phyloP scores from a whole-genome alignment of 2,329 filamentous ascomycete genomes.

The Alternaria infectoria region DNA sequence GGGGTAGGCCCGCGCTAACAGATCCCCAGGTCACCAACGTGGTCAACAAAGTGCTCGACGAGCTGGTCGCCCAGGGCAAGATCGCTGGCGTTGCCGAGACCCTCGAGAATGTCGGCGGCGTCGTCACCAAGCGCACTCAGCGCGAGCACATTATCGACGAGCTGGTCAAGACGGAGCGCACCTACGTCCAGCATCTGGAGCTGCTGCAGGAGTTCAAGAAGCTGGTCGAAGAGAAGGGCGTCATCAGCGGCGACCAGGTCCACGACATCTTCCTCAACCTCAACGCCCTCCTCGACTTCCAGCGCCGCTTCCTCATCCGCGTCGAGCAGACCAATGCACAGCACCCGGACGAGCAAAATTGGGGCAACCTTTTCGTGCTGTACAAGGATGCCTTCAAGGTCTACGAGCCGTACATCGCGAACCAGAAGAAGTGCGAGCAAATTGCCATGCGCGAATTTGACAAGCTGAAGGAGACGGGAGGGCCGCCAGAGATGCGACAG shows the following conservation, averaged over 20 bases:
- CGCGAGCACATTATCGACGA: slow-evolving; percentile 91
- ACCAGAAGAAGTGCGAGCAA: slow-evolving; percentile 87
- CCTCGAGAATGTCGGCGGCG: slow-evolving; percentile 55
- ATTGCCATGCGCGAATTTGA: slow-evolving; percentile 86
- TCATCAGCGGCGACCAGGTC: slow-evolving; percentile 85
- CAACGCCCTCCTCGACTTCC: slow-evolving; percentile 92
- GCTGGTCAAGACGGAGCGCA: slow-evolving; percentile 91
- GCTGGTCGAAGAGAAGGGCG: slow-evolving; percentile 83
- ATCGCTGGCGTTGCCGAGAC: slow-evolving; percentile 58
- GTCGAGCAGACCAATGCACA: slow-evolving; percentile 94
- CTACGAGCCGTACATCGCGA: slow-evolving; percentile 96
- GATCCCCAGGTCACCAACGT: slow-evolving; percentile 76
- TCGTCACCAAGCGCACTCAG: slow-evolving; percentile 65
- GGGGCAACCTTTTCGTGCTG: slow-evolving; percentile 88
- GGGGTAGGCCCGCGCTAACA: neutral
- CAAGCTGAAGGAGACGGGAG: slow-evolving; percentile 78
- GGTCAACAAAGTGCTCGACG: slow-evolving; percentile 89
- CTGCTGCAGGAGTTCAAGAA: slow-evolving; percentile 93
- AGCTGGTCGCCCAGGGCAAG: slow-evolving; percentile 78
- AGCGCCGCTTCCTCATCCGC: slow-evolving; percentile 90
- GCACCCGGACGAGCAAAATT: slow-evolving; percentile 78
- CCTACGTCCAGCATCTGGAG: slow-evolving; percentile 96
- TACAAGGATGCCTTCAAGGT: slow-evolving; percentile 89
- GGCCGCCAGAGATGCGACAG: slow-evolving; percentile 64
- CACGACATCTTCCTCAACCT: slow-evolving; percentile 97